Conservation (phyloP, 371 early-diverging fungal genomes). For the Mortierella sp. region DNA sequence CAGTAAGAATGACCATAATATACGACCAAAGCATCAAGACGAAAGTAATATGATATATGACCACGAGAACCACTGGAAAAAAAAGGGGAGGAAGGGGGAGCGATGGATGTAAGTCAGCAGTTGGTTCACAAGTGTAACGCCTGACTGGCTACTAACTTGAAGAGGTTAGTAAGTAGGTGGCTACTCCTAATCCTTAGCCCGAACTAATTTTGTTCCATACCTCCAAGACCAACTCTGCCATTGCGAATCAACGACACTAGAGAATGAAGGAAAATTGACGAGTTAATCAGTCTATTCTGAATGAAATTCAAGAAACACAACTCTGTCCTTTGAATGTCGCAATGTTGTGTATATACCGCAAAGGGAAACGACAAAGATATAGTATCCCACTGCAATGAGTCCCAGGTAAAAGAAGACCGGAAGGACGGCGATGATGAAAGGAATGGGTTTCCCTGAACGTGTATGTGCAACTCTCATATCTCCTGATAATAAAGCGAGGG, state of each 20-base stretch:
- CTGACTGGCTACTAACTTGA: background rate
- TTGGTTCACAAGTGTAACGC: too few species aligned
- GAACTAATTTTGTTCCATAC: background rate
- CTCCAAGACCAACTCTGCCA: conserved; percentile 30
- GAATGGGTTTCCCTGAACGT: conserved; percentile 47
- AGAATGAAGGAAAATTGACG: background rate
- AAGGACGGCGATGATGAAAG: conserved; percentile 30
- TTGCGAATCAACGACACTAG: conserved; percentile 25
- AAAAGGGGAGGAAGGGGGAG: background rate
- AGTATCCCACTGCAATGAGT: conserved; percentile 58
- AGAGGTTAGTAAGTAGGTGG: background rate
- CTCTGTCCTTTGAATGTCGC: background rate
- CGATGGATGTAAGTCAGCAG: background rate
- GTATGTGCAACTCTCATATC: conserved; percentile 42
- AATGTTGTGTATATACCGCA: conserved; percentile 58
- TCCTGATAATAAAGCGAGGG: background rate
- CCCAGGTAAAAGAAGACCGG: conserved; percentile 39
- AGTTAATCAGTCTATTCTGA: background rate
- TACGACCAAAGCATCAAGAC: conserved; percentile 62
- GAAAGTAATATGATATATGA: conserved; percentile 61
- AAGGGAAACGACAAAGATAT: conserved; percentile 65
- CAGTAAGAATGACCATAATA: conserved; percentile 60
- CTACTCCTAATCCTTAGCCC: background rate
- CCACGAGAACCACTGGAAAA: conserved; percentile 59
- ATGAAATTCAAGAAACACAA: background rate